Conservation (phyloP, 345 rosid species). For the Eucalyptus curtisii region DNA sequence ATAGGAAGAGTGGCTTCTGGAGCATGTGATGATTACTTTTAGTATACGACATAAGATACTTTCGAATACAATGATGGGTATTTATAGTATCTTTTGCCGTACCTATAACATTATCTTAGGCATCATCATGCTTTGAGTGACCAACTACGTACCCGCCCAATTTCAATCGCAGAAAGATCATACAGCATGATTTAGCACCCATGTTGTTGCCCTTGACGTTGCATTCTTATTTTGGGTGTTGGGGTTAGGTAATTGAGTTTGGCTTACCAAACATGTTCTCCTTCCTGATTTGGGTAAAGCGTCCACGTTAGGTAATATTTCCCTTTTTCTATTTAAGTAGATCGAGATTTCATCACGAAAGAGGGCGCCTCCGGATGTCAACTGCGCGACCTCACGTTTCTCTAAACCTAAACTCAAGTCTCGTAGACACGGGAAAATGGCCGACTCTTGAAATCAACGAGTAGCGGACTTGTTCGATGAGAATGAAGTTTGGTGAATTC, state of each 20-base stretch:
- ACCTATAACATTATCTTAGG: neutral
- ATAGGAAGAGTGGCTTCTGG: neutral
- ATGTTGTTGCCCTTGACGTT: neutral
- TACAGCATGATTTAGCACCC: neutral
- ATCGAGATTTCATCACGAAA: neutral
- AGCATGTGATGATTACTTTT: neutral
- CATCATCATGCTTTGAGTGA: neutral
- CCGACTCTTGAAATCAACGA: accelerated
- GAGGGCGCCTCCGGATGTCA: neutral
- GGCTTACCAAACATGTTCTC: neutral
- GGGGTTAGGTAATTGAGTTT: neutral
- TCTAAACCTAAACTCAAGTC: neutral
- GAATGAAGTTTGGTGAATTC: neutral
- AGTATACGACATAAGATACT: neutral
- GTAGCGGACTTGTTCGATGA: neutral
- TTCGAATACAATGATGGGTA: neutral
- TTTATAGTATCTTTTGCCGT: neutral
- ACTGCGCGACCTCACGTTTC: too few relatives aligned
- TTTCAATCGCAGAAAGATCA: neutral
- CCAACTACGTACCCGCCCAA: neutral
- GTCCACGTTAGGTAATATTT: neutral
- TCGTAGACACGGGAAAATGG: neutral
- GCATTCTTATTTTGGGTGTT: neutral
- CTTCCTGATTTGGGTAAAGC: neutral
- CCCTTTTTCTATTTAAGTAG: too few relatives aligned